Percentiles rank a stretch among this genome's conserved stretches.
These are phyloP conservation scores for Leccinum barrowsii DNA, from an alignment of 768 basidiomycete genomes.

Conservation along the genomic window DNA sequence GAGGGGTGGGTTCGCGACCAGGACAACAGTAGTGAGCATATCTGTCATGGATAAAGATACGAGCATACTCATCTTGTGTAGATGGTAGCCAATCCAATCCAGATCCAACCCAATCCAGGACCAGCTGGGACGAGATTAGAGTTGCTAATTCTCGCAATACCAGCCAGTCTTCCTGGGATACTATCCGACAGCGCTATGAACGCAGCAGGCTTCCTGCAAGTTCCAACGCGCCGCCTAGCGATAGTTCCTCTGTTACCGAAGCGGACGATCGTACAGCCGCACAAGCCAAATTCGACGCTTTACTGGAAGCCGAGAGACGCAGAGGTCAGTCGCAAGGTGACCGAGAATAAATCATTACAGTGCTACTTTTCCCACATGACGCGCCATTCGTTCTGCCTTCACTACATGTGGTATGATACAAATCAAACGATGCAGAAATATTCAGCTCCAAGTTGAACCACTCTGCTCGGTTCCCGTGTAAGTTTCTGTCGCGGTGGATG, in stretches of 20 bases:
- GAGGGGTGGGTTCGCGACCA: constrained; percentile 16
- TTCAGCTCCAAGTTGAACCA: constrained; percentile 6
- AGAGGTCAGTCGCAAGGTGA: constrained; percentile 23
- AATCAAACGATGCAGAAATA: constrained; percentile 6
- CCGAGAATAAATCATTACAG: background rate
- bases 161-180: constrained; percentile 62
- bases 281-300: constrained; percentile 56
- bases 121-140: constrained; percentile 68
- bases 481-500: constrained; percentile 8
- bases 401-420: constrained; percentile 6
- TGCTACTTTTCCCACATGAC: background rate
- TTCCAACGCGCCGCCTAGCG: constrained; percentile 3
- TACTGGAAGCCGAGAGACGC: constrained; percentile 56
- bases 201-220: constrained; percentile 22
- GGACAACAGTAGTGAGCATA: constrained; percentile 12
- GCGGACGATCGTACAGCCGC: constrained; percentile 38
- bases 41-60: background rate
- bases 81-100: constrained; percentile 6
- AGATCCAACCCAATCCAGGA: constrained; percentile 19
- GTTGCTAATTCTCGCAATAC: constrained; percentile 43
- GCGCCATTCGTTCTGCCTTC: background rate
- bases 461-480: constrained; percentile 4
- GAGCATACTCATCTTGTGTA: background rate
- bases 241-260: constrained; percentile 9
- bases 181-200: constrained; percentile 57